These are phyloP conservation scores for Aspergillus sp. DNA, from an alignment of 2,329 filamentous ascomycete species.

Conservation along the genomic window DNA sequence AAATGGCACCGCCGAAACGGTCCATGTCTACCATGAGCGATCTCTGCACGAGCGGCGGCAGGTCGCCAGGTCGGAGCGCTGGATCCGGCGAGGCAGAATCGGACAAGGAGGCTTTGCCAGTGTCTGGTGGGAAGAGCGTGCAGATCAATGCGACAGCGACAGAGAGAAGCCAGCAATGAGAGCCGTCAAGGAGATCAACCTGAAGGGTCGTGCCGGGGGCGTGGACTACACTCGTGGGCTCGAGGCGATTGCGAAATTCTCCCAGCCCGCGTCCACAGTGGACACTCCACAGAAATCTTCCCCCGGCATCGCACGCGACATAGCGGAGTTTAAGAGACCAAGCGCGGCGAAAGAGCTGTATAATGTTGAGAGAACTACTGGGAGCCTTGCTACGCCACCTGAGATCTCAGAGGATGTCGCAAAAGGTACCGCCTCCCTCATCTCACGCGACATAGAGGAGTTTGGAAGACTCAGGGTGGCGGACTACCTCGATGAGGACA, in stretches of 20 bases:
- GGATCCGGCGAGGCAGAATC: not conserved
- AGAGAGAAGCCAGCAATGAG: not conserved
- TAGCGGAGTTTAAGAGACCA: too few relatives aligned
- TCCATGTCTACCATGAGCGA: constrained; percentile 2
- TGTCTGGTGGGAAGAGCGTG: constrained; percentile 1
- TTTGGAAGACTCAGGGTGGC: too few relatives aligned
- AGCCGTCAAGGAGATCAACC: constrained; percentile 5
- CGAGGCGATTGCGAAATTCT: constrained; percentile 3
- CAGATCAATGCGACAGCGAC: not conserved
- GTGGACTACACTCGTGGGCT: constrained; percentile 6
- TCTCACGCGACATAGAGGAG: too few relatives aligned
- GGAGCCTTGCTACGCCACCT: too few relatives aligned
- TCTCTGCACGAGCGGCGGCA: not conserved
- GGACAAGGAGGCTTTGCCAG: constrained; percentile 2
- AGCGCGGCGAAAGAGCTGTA: too few relatives aligned
- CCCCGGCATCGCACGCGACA: too few relatives aligned
- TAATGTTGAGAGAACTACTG: too few relatives aligned
- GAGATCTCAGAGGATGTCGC: too few relatives aligned
- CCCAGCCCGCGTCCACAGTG: not conserved
- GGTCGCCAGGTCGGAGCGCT: not conserved
- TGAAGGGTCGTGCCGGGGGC: not conserved
- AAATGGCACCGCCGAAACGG: not conserved
- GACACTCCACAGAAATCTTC: too few relatives aligned
- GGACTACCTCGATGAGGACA: too few relatives aligned
- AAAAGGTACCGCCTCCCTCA: too few relatives aligned